These are phyloP conservation scores for Hygrophorus russula DNA, from an alignment of 768 basidiomycete genomes.

Conservation along the genomic window DNA sequence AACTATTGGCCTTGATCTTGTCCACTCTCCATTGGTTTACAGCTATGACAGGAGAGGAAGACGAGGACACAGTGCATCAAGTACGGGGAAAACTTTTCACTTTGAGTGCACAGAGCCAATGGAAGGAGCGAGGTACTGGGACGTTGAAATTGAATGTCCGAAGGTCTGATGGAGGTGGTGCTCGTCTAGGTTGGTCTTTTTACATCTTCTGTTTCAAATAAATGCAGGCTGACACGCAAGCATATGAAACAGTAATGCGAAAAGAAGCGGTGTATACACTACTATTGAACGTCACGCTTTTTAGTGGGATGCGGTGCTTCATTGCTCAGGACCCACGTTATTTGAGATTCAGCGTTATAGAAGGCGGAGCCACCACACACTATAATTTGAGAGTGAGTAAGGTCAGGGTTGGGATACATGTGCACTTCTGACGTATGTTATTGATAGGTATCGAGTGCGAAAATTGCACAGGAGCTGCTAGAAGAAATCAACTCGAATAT, in stretches of 20 bases:
- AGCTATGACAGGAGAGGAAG: slow-evolving; percentile 77
- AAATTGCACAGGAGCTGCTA: slow-evolving; percentile 59
- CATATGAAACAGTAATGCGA: slow-evolving; percentile 52
- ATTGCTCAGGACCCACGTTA: slow-evolving; percentile 73
- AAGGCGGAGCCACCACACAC: slow-evolving; percentile 46
- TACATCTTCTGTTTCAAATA: neutral
- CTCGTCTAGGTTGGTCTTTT: slow-evolving; percentile 16
- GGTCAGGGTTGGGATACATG: slow-evolving; percentile 4
- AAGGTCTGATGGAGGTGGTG: slow-evolving; percentile 49
- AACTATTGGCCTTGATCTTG: neutral
- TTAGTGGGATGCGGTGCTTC: slow-evolving; percentile 66
- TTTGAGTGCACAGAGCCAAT: slow-evolving; percentile 46
- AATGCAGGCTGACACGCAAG: neutral
- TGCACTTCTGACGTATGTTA: slow-evolving; percentile 3
- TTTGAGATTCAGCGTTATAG: slow-evolving; percentile 64
- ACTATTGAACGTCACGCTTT: slow-evolving; percentile 64
- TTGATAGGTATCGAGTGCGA: slow-evolving; percentile 50
- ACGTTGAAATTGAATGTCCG: slow-evolving; percentile 60
- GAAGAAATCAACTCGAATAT: slow-evolving; percentile 43
- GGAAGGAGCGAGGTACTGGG: slow-evolving; percentile 75
- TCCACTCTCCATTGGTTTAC: slow-evolving; percentile 7
- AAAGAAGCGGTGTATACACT: slow-evolving; percentile 75
- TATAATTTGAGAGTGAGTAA: slow-evolving; percentile 63
- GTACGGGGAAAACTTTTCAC: slow-evolving; percentile 68
- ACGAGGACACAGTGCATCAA: slow-evolving; percentile 67